Evolutionary conservation across 129 eudicot species (phyloP).

Genomic region (Flaveria ramosissima): DNA sequence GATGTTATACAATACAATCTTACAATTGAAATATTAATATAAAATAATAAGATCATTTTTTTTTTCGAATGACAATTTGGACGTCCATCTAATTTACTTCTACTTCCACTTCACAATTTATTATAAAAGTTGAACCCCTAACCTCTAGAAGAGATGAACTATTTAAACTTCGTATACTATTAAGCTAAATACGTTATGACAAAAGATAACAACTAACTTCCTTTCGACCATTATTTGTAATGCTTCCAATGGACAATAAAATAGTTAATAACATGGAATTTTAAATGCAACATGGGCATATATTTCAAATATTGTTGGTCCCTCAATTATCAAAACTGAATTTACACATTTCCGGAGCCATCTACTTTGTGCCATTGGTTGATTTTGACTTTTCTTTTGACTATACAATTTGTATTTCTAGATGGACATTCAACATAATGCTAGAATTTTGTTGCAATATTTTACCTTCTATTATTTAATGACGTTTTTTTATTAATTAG

Average conservation of each 20-base stretch:
- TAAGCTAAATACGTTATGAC: neutral
- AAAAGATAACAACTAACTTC: neutral
- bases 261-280: slow-evolving; percentile 12
- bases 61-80: too few relatives aligned
- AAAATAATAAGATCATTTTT: too few relatives aligned
- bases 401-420: slow-evolving; percentile 14
- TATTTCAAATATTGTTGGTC: slow-evolving; percentile 43
- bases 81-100: too few relatives aligned
- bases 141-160: too few relatives aligned
- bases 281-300: slow-evolving; percentile 19
- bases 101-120: too few relatives aligned
- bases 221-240: slow-evolving; percentile 5
- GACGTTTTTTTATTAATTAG: neutral
- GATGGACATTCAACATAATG: slow-evolving; percentile 23
- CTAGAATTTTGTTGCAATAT: slow-evolving; percentile 13
- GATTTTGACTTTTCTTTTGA: slow-evolving; percentile 42
- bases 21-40: too few relatives aligned
- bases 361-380: slow-evolving; percentile 35
- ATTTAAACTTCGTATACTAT: too few relatives aligned
- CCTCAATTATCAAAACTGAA: slow-evolving; percentile 33
- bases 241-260: neutral
- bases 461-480: neutral
- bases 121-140: too few relatives aligned
- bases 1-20: too few relatives aligned
- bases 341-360: slow-evolving; percentile 26